Percentiles rank a stretch among this genome's conserved stretches.
Evolutionary conservation across 148 eudicot genomes (phyloP).

Genomic region (Silene conica): DNA sequence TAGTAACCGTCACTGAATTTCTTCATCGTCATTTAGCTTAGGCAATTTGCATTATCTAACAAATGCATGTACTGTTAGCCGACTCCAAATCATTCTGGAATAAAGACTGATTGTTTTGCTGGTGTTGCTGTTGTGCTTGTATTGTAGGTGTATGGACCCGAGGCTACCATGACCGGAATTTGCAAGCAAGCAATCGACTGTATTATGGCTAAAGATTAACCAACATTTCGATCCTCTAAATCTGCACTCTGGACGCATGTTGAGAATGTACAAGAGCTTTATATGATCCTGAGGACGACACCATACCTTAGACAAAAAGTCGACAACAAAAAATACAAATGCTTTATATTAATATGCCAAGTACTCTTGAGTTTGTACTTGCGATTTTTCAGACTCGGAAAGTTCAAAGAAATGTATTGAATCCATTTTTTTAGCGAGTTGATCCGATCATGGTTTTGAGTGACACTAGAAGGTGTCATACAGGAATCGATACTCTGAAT

Average conservation of each 20-base stretch:
- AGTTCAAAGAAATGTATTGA: not conserved
- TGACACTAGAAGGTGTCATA: too few relatives aligned
- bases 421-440: too few relatives aligned
- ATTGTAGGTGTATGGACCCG: conserved; percentile 68
- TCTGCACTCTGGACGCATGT: not conserved
- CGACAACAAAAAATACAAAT: not conserved
- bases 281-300: not conserved
- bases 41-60: not conserved
- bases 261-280: conserved; percentile 4
- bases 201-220: conserved; percentile 31
- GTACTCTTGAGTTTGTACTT: not conserved
- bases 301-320: not conserved
- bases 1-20: not conserved
- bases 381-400: not conserved
- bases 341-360: not conserved
- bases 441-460: not conserved
- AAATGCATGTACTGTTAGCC: not conserved
- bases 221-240: not conserved
- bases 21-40: too few relatives aligned
- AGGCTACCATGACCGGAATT: conserved; percentile 81
- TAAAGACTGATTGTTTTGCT: too few relatives aligned
- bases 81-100: too few relatives aligned
- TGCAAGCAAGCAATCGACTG: conserved; percentile 76
- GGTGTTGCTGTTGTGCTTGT: too few relatives aligned
- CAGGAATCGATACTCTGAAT: too few relatives aligned